Conservation (phyloP, 2,329 filamentous ascomycete genomes). For the Colletotrichum shisoi region DNA sequence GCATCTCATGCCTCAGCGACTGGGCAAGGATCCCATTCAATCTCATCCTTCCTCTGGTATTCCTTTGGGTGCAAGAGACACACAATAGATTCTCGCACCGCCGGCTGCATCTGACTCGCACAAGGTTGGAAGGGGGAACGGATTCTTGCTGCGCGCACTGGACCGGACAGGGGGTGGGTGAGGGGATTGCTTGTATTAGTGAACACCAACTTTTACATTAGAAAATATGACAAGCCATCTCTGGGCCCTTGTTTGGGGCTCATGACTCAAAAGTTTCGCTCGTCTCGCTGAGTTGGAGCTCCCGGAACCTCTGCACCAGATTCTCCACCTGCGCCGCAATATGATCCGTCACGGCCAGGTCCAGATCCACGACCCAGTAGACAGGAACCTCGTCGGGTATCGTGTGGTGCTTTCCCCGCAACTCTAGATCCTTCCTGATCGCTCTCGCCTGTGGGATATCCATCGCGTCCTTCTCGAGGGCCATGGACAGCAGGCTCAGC, state of each 20-base stretch:
- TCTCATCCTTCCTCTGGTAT: no score
- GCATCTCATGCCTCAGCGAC: no score
- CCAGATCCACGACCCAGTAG: constrained; percentile 50
- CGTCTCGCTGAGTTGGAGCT: not conserved
- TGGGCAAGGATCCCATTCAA: no score
- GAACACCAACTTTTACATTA: not conserved
- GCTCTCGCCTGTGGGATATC: constrained; percentile 43
- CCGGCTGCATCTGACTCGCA: no score
- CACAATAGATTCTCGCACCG: no score
- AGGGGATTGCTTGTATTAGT: not conserved
- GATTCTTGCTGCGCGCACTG: not conserved
- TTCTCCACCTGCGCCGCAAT: constrained; percentile 47
- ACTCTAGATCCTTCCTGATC: constrained; percentile 46
- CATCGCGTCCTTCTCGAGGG: constrained; percentile 47
- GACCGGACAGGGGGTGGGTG: not conserved
- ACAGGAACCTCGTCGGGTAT: constrained; percentile 45
- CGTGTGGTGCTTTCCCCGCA: constrained; percentile 39
- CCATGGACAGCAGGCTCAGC: constrained; percentile 50
- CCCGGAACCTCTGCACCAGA: constrained; percentile 42
- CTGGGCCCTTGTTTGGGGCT: not conserved
- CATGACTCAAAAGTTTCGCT: no score
- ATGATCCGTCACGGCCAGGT: constrained; percentile 48
- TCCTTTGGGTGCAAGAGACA: no score
- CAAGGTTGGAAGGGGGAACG: no score
- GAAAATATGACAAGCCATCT: not conserved